Conservation (phyloP, 2,329 filamentous ascomycete species). For the Alternaria atra region DNA sequence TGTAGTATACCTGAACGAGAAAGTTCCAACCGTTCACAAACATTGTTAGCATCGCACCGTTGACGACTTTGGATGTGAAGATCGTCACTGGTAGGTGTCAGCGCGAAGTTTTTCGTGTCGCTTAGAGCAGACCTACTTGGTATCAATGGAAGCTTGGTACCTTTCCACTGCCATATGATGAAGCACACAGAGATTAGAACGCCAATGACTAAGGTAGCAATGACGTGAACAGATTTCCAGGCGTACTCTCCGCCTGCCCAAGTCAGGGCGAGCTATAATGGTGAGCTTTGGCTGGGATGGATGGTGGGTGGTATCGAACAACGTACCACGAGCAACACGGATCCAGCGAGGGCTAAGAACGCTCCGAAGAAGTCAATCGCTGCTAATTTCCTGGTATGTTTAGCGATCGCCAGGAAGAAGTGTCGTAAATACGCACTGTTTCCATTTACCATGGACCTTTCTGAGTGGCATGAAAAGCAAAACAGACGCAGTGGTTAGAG, state of each 20-base stretch:
- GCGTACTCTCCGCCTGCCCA: conserved; percentile 67
- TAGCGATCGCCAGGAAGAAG: background rate
- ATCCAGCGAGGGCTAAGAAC: conserved; percentile 61
- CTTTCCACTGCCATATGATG: conserved; percentile 66
- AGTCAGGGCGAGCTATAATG: conserved; percentile 53
- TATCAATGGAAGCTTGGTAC: conserved; percentile 66
- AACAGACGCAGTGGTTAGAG: conserved; percentile 29
- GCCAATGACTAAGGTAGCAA: conserved; percentile 62
- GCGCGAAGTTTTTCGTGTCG: background rate
- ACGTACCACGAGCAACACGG: conserved; percentile 66
- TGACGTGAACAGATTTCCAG: conserved; percentile 62
- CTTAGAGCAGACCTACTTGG: conserved; percentile 52
- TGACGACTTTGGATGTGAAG: conserved; percentile 27
- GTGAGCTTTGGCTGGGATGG: conserved; percentile 1
- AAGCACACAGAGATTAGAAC: conserved; percentile 59
- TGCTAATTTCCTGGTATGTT: conserved; percentile 23
- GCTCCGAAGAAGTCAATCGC: conserved; percentile 69
- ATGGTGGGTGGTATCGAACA: background rate
- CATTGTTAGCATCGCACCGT: conserved; percentile 47
- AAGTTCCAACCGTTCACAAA: conserved; percentile 70
- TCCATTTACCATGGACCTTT: conserved; percentile 59
- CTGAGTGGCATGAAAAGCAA: conserved; percentile 52
- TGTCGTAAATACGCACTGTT: conserved; percentile 47
- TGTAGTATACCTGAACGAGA: conserved; percentile 67
- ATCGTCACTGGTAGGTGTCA: conserved; percentile 22